Evolutionary conservation across 352 stramenopile genomes (phyloP).

Genomic region (Globisporangium emineosum): DNA sequence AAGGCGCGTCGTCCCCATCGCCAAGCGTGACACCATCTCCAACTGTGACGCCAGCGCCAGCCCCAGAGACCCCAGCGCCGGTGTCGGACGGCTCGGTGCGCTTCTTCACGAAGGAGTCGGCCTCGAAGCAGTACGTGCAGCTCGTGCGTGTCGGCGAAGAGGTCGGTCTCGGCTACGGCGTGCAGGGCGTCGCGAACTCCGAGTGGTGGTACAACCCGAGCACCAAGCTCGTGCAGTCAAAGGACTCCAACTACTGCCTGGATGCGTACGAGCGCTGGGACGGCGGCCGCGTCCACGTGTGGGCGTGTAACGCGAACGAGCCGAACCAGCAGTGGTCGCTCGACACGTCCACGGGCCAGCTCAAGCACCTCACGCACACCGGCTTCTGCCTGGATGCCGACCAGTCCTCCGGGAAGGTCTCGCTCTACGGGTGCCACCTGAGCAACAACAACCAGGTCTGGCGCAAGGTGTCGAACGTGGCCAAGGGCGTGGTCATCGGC

Average conservation of each 20-base stretch:
- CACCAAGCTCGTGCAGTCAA: slow-evolving; percentile 37
- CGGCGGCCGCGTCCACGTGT: slow-evolving; percentile 48
- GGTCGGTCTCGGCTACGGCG: slow-evolving; percentile 25
- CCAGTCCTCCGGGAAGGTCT: slow-evolving; percentile 26
- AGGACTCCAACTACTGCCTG: slow-evolving; percentile 47
- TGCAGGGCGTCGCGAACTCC: slow-evolving; percentile 22
- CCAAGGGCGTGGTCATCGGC: slow-evolving; percentile 29
- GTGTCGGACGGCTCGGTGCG: slow-evolving; percentile 30
- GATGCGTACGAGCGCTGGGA: slow-evolving; percentile 59
- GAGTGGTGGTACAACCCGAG: slow-evolving; percentile 42
- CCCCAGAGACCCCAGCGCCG: slow-evolving; percentile 12
- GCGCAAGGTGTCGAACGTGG: slow-evolving; percentile 29
- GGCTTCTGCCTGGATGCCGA: slow-evolving; percentile 66
- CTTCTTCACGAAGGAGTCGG: slow-evolving; percentile 40
- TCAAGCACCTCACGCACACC: slow-evolving; percentile 38
- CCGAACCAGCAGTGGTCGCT: slow-evolving; percentile 45
- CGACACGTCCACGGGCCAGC: slow-evolving; percentile 35
- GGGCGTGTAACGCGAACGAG: slow-evolving; percentile 30
- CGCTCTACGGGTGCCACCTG: slow-evolving; percentile 48
- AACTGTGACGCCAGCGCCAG: slow-evolving; percentile 12
- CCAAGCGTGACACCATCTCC: slow-evolving; percentile 17
- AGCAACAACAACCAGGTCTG: slow-evolving; percentile 66
- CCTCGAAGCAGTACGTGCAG: slow-evolving; percentile 32
- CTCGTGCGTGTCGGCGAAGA: slow-evolving; percentile 28
- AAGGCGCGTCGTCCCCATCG: slow-evolving; percentile 8